phyloP scores from a whole-genome alignment of 2,329 filamentous ascomycete genomes.

The Akanthomyces uredinophilus region DNA sequence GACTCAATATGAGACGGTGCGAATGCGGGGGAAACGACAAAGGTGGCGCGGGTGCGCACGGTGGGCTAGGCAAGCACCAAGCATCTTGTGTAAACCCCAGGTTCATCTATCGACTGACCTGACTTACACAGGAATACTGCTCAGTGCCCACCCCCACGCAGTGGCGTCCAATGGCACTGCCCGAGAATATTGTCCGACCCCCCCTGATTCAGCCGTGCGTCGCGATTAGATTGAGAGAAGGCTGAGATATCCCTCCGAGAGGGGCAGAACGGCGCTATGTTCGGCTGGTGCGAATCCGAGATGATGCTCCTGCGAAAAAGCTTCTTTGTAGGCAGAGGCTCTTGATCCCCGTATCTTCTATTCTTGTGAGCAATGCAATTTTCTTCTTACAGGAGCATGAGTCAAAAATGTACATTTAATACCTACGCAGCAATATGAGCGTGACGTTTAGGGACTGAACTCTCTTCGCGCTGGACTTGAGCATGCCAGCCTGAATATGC shows the following conservation, averaged over 20 bases:
- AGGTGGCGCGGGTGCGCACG: too few species aligned
- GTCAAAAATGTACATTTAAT: too few species aligned
- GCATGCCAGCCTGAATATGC: background rate
- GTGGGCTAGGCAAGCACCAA: background rate
- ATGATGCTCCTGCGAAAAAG: too few species aligned
- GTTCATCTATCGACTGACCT: too few species aligned
- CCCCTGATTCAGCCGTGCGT: background rate
- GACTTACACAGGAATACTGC: background rate
- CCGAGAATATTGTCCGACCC: background rate
- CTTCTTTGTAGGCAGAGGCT: too few species aligned
- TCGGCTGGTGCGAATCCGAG: background rate
- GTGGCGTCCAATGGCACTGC: background rate
- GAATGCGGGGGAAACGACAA: too few species aligned
- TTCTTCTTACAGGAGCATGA: too few species aligned
- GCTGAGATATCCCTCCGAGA: background rate
- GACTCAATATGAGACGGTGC: too few species aligned
- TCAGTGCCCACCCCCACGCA: background rate
- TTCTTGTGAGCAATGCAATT: too few species aligned
- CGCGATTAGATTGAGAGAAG: background rate
- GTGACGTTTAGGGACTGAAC: background rate
- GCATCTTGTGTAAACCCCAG: too few species aligned
- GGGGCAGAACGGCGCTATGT: too few species aligned
- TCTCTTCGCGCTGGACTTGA: background rate
- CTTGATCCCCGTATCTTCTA: too few species aligned
- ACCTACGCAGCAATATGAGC: background rate